phyloP scores from a whole-genome alignment of 495 filamentous ascomycete species.

The Chaetomium tenue region DNA sequence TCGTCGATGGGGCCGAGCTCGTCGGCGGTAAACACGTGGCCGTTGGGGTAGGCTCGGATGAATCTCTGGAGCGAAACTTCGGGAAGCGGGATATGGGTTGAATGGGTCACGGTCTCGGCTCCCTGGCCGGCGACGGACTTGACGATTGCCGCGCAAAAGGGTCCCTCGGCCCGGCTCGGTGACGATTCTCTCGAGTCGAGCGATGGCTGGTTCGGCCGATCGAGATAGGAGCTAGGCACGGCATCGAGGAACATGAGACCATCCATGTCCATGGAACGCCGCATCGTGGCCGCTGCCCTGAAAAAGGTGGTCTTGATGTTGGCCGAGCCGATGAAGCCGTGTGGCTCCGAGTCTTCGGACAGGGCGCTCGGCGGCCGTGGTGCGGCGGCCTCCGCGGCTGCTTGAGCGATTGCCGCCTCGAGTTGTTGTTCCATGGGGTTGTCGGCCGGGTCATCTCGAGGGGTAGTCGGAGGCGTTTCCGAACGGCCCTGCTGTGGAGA shows the following conservation, averaged over 20 bases:
- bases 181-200: not conserved
- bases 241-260: slow-evolving; percentile 52
- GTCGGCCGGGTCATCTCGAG: slow-evolving; percentile 14
- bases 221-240: slow-evolving; percentile 34
- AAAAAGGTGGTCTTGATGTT: slow-evolving; percentile 41
- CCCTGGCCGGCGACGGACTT: slow-evolving; percentile 22
- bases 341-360: not conserved
- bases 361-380: not conserved
- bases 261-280: slow-evolving; percentile 49
- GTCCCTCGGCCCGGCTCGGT: slow-evolving; percentile 17
- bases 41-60: slow-evolving; percentile 40
- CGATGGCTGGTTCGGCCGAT: slow-evolving; percentile 19
- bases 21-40: slow-evolving; percentile 45
- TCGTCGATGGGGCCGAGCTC: slow-evolving; percentile 41
- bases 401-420: not conserved
- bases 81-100: slow-evolving; percentile 30
- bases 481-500: not conserved
- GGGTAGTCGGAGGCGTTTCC: slow-evolving; percentile 28
- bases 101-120: slow-evolving; percentile 14
- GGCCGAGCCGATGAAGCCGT: slow-evolving; percentile 34
- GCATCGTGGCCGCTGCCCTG: slow-evolving; percentile 48
- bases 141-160: slow-evolving; percentile 30
- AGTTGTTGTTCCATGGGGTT: slow-evolving; percentile 27
- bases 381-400: not conserved
- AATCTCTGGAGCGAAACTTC: slow-evolving; percentile 40